Conservation (phyloP, 495 filamentous ascomycete genomes). For the Xylaria cubensis region DNA sequence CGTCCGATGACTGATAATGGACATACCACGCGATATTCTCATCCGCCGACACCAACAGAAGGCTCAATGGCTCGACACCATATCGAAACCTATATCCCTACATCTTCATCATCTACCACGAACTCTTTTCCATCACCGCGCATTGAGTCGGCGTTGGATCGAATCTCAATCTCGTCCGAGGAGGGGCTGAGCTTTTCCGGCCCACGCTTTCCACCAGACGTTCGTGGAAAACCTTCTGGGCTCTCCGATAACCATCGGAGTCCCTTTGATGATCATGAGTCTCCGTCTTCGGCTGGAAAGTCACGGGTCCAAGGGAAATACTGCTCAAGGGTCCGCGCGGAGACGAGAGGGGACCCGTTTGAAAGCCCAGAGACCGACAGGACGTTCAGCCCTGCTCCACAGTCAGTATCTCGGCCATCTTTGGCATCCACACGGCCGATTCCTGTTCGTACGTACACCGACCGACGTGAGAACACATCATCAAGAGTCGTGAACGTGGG, state of each 20-base stretch:
- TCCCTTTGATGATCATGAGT: slow-evolving; percentile 23
- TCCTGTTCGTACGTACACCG: slow-evolving; percentile 41
- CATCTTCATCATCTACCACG: slow-evolving; percentile 35
- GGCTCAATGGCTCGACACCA: slow-evolving; percentile 21
- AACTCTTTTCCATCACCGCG: slow-evolving; percentile 33
- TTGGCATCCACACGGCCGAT: slow-evolving; percentile 37
- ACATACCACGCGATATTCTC: slow-evolving; percentile 19
- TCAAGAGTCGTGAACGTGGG: slow-evolving; percentile 66
- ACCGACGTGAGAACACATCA: slow-evolving; percentile 53
- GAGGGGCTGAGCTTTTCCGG: slow-evolving; percentile 30
- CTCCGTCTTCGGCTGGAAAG: neutral
- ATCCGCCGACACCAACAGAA: slow-evolving; percentile 24
- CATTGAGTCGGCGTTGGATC: slow-evolving; percentile 33
- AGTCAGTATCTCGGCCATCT: slow-evolving; percentile 30
- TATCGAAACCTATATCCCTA: slow-evolving; percentile 40
- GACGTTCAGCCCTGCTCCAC: slow-evolving; percentile 9
- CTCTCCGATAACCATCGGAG: slow-evolving; percentile 21
- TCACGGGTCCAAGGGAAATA: slow-evolving; percentile 25
- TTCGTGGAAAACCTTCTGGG: slow-evolving; percentile 28
- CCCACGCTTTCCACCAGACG: slow-evolving; percentile 33
- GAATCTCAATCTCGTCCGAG: slow-evolving; percentile 39
- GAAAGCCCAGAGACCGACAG: slow-evolving; percentile 26
- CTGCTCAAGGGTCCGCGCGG: slow-evolving; percentile 24
- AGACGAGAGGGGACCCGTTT: slow-evolving; percentile 34
- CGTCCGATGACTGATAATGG: slow-evolving; percentile 22